These are phyloP conservation scores for Pythium volutum DNA, from an alignment of 352 stramenopile species.

Conservation along the genomic window DNA sequence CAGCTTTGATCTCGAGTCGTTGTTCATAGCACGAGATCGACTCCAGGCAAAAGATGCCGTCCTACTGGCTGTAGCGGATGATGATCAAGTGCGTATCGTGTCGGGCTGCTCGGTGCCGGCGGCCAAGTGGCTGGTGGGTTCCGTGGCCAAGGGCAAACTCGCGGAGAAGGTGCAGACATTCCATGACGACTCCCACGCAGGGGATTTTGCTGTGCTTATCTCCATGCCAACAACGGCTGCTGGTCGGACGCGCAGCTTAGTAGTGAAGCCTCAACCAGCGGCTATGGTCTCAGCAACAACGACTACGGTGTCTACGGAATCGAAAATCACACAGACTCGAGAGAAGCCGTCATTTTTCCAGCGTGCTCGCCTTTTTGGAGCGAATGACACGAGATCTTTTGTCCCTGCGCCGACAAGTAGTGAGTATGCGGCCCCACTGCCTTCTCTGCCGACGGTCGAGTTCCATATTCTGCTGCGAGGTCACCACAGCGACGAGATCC, in stretches of 20 bases:
- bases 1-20: constrained; percentile 39
- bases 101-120: constrained; percentile 18
- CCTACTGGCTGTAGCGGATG: constrained; percentile 26
- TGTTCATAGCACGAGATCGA: constrained; percentile 46
- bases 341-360: constrained; percentile 27
- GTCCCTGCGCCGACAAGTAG: neutral
- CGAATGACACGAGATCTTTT: constrained; percentile 8
- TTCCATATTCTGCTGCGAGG: constrained; percentile 34
- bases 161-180: constrained; percentile 40
- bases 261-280: neutral
- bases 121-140: constrained; percentile 24
- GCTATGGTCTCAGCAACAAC: neutral
- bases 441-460: constrained; percentile 9
- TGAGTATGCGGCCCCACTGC: neutral
- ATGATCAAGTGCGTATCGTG: neutral
- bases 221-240: constrained; percentile 17
- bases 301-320: neutral
- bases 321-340: neutral
- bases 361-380: constrained; percentile 28
- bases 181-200: neutral
- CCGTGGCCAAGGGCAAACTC: constrained; percentile 25
- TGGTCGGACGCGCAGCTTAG: neutral
- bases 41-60: constrained; percentile 43
- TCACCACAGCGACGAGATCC: constrained; percentile 13
- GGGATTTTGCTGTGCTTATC: constrained; percentile 11